Evolutionary conservation across 164 flowering plant genomes (phyloP).

Genomic region (Cinnamomum chago): DNA sequence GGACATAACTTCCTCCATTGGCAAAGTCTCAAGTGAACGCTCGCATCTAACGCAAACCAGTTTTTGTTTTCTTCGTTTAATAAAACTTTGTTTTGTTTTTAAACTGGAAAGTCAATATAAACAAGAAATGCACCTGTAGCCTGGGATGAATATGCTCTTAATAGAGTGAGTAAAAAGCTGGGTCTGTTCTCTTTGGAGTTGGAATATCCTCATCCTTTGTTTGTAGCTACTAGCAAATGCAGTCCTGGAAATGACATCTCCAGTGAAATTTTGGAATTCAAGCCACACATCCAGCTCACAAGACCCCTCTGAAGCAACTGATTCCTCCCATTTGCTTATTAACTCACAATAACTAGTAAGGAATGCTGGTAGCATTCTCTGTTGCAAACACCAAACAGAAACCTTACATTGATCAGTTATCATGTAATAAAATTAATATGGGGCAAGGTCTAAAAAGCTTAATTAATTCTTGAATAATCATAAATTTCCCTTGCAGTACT

Average conservation of each 20-base stretch:
- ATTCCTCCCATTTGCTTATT: slow-evolving; percentile 18
- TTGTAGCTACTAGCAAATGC: slow-evolving; percentile 19
- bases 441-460: too few species aligned
- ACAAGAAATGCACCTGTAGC: slow-evolving; percentile 5
- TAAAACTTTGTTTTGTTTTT: neutral
- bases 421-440: too few species aligned
- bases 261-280: slow-evolving; percentile 12
- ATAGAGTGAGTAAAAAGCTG: neutral
- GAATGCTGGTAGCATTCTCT: slow-evolving; percentile 25
- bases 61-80: neutral
- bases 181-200: slow-evolving; percentile 15
- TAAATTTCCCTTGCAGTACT: too few species aligned
- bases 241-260: slow-evolving; percentile 17
- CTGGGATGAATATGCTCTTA: slow-evolving; percentile 3
- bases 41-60: neutral
- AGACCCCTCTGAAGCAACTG: slow-evolving; percentile 2
- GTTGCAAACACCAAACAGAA: neutral
- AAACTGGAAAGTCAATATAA: neutral
- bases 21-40: neutral
- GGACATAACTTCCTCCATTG: too few species aligned
- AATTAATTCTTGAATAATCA: too few species aligned
- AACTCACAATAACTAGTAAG: slow-evolving; percentile 13
- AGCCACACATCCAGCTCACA: slow-evolving; percentile 21
- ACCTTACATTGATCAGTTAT: neutral
- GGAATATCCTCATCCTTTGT: slow-evolving; percentile 17